phyloP scores from a whole-genome alignment of 257 asterid genomes.

The Verbena officinalis region DNA sequence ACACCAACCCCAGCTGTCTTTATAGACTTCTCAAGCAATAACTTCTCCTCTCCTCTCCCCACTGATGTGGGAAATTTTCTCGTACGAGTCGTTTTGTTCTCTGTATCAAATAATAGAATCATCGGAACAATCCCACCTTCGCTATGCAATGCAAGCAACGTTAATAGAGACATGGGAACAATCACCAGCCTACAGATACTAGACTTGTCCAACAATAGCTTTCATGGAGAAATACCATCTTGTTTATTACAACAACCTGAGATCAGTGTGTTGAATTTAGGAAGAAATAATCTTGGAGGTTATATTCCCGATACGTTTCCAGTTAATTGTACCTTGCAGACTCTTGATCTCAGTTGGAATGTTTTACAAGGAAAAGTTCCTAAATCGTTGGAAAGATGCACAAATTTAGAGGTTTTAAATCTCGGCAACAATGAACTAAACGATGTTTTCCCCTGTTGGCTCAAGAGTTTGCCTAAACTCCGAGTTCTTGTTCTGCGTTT shows the following conservation, averaged over 20 bases:
- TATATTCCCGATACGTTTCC: constrained; percentile 43
- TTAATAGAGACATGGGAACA: constrained; percentile 40
- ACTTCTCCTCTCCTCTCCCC: constrained; percentile 45
- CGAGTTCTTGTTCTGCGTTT: constrained; percentile 33
- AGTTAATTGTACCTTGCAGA: constrained; percentile 34
- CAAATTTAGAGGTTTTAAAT: constrained; percentile 41
- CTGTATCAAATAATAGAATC: constrained; percentile 48
- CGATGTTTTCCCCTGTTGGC: constrained; percentile 52
- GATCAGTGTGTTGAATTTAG: constrained; percentile 41
- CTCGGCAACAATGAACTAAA: constrained; percentile 42
- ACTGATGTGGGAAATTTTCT: constrained; percentile 28
- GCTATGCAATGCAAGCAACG: constrained; percentile 49
- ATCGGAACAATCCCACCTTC: constrained; percentile 54
- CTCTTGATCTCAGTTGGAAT: constrained; percentile 52
- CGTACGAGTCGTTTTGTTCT: constrained; percentile 34
- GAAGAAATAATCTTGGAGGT: constrained; percentile 50
- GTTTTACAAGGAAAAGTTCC: constrained; percentile 46
- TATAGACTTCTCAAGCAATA: constrained; percentile 56
- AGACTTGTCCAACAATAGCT: constrained; percentile 55
- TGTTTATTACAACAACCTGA: constrained; percentile 37
- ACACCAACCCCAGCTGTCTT: constrained; percentile 26
- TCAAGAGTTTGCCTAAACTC: constrained; percentile 30
- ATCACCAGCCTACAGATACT: constrained; percentile 56
- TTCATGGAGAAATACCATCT: constrained; percentile 47
- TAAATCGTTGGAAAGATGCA: constrained; percentile 47